Base-by-base conservation (phyloP, 225 moss, liverwort and hornwort species). In the Takakia lepidozioides region DNA sequence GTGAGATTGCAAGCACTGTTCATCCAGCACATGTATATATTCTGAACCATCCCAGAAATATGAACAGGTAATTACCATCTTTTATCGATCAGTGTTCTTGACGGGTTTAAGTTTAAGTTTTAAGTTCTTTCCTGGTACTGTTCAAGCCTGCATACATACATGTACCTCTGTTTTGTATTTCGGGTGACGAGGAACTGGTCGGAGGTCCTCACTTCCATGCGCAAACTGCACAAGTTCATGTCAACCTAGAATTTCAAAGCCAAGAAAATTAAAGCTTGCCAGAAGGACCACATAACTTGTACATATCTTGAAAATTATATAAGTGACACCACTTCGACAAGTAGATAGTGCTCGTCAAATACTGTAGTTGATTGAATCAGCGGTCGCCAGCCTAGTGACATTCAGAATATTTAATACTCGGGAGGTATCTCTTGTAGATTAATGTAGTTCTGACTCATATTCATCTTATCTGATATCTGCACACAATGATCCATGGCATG, bases 91-190 rank as follows among this genome's bases (percentile, higher is more conserved):
- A n/a, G n/a, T n/a, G n/a, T n/a, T n/a, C n/a, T n/a, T n/a, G n/a
- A n/a, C n/a, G n/a, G n/a, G 8, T 15, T 10, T 21, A 19, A 14
- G 19, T 8, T 8, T 46, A 15, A 16, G 44, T 14, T 19, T 46
- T 14, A 10, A 46, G 13, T 46, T 46, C 17, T 7, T 8, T 8
- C 8, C 9, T 11, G 19, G 8, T 59, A 49, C 28, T 51, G 38
- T 7, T 67, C 49, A 17, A 29, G 17, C 19, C 5, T 28, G 36
- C 45, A 48, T 26, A 37, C 35, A 16, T 29, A 56, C 40, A 42
- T 20, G 24, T 71, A 80, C 80, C 80, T 80, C 80, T 32, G 80
- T 80, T 58, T 80, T 80, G 55, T 80, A 80, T 28, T 75, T 80
- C 26, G 80, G 80, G 58, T 80, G 80, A 21, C 80, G 80, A 48